Percentiles rank a stretch among this genome's conserved stretches.
Evolutionary conservation across 495 filamentous ascomycete species (phyloP).

Genomic region (Penicillium macrosclerotiorum): DNA sequence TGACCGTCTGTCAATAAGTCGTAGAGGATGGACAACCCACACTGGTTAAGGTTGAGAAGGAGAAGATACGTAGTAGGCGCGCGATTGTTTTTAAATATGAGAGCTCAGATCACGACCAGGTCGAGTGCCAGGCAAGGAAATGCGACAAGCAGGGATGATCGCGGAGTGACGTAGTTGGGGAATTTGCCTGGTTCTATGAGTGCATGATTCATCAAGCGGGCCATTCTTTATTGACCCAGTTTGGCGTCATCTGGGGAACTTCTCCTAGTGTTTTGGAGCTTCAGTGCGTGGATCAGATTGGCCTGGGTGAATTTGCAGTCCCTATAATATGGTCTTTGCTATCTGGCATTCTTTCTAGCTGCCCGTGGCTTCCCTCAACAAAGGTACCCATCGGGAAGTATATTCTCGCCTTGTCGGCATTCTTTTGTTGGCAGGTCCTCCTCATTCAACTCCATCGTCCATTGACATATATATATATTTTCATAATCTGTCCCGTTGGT

Average conservation of each 20-base stretch:
- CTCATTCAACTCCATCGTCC: too few relatives aligned
- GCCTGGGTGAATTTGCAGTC: too few relatives aligned
- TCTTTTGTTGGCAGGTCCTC: too few relatives aligned
- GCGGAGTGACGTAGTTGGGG: slow-evolving; percentile 43
- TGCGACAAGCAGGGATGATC: slow-evolving; percentile 33
- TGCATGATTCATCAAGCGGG: slow-evolving; percentile 31
- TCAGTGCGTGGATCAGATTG: too few relatives aligned
- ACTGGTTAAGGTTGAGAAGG: neutral
- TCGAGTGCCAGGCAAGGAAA: slow-evolving; percentile 10
- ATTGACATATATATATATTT: too few relatives aligned
- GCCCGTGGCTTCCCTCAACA: neutral
- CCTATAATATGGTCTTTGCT: neutral
- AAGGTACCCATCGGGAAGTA: too few relatives aligned
- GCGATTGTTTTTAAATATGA: slow-evolving; percentile 14
- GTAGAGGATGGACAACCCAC: too few relatives aligned
- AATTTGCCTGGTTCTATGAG: slow-evolving; percentile 20
- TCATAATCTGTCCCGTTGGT: too few relatives aligned
- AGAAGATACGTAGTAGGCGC: neutral
- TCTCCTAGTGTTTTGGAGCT: too few relatives aligned
- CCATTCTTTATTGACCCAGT: slow-evolving; percentile 10
- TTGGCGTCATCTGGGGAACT: slow-evolving; percentile 12
- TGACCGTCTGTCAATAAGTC: neutral
- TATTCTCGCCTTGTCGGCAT: too few relatives aligned
- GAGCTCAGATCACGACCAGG: slow-evolving; percentile 7
- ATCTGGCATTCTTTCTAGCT: neutral